Percentiles rank a stretch among this genome's conserved stretches.
These are phyloP conservation scores for Cercospora zeae-maydis DNA, from an alignment of 2,329 filamentous ascomycete genomes.

Conservation along the genomic window DNA sequence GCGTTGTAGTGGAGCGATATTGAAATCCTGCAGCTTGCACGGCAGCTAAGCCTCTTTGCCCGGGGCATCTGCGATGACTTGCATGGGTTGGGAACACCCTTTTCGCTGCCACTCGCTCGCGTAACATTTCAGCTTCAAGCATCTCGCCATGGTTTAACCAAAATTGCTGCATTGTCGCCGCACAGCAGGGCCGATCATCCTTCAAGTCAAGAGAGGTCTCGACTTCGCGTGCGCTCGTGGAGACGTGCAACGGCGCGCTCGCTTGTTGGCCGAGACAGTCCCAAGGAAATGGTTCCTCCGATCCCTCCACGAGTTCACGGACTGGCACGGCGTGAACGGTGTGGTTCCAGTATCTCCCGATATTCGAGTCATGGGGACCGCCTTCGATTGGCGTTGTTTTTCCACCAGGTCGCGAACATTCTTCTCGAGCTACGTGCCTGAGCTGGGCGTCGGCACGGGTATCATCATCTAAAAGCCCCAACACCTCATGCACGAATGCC, in stretches of 20 bases:
- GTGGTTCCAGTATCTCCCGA: neutral
- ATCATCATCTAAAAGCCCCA: neutral
- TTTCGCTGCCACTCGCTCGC: neutral
- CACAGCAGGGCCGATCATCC: neutral
- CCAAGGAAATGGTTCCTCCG: neutral
- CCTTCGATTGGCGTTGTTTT: neutral
- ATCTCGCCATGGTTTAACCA: neutral
- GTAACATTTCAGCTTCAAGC: neutral
- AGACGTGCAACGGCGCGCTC: neutral
- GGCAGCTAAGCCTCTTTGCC: neutral
- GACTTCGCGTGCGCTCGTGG: neutral
- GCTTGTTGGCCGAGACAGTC: neutral
- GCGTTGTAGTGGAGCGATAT: constrained; percentile 1
- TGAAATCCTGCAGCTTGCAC: neutral
- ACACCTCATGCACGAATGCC: neutral
- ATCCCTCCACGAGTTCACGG: neutral
- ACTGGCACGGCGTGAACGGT: neutral
- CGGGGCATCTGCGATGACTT: constrained; percentile 1
- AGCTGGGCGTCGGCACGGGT: neutral
- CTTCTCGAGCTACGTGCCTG: neutral
- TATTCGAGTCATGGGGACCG: neutral
- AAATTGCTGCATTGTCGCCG: neutral
- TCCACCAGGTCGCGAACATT: neutral
- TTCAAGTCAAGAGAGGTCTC: neutral
- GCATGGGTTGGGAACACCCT: neutral